Evolutionary conservation across 441 rosid genomes (phyloP), one percentile per base, ranked within the genome.

Genomic region (Adansonia madagascariensis): DNA sequence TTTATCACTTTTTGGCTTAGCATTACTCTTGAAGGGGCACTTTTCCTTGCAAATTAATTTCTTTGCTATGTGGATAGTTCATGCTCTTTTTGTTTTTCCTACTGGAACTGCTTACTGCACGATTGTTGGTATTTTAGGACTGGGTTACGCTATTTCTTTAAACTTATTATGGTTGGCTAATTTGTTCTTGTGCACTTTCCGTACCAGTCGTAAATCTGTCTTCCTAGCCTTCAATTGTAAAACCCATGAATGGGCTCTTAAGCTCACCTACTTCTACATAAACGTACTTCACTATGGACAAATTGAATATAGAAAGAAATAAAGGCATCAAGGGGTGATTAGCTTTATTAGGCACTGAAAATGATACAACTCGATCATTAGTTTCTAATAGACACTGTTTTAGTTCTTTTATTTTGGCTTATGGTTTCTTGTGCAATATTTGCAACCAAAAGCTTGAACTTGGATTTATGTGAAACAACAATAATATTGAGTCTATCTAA

Each of bases 371-470:
- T 63, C 35, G 67, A 63, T 63, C 18, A 35, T 35, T 35, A 63
- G 35, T 15, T 63, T 15, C 15, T 31, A 1, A 7, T 3, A 14
- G 20, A 63, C 3, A 63, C 10, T 63, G 50, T 65, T 49, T 69
- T 22, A 15, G 55, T 47, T 6, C 73, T 49, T 69, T 27, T 11
- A 6, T 49, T 3, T 49, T 22, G 59, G 22, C 22, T 2, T 35
- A 15, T 67, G 72, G 15, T 47, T 46, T 15, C 72, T 6, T 67
- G 35, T 20, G 44, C 52, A 22, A 39, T 47, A 22, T 69, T 69
- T 49, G 47, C 62, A 53, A n/a, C 27, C n/a, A 53, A 71, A 71
- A 71, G 62, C 75, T 71, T 71, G 35, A 35, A 71, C 50, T 55
- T 35, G 74, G 62, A 27, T 50, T 15, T 5, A 71, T 22, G 57